A percentile compares a stretch with the other conserved stretches of the same genome.
Evolutionary conservation across 2,329 filamentous ascomycete species (phyloP).

Genomic region (Colletotrichum phormii): DNA sequence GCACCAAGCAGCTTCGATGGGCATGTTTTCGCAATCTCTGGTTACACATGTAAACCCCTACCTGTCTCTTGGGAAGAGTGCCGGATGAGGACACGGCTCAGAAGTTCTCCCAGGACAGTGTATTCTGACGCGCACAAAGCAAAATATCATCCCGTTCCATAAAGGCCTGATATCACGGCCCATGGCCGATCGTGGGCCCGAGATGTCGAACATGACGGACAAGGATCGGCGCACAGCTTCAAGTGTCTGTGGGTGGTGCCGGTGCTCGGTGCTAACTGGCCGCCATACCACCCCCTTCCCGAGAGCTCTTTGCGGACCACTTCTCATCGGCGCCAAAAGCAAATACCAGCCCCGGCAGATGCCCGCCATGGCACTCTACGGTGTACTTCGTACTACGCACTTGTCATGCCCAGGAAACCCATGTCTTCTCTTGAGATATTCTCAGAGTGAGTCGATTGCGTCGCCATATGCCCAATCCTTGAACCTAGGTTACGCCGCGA

Average conservation of each 20-base stretch:
- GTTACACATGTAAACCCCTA: background rate
- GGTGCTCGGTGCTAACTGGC: conserved; percentile 20
- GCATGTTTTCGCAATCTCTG: background rate
- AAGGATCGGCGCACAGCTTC: conserved; percentile 34
- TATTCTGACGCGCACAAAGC: conserved; percentile 13
- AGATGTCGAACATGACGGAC: conserved; percentile 28
- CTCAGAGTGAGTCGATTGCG: conserved; percentile 3
- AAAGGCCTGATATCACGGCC: conserved; percentile 10
- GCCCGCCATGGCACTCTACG: conserved; percentile 14
- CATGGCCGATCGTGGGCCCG: conserved; percentile 25
- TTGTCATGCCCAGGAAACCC: conserved; percentile 8
- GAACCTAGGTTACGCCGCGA: conserved; percentile 13
- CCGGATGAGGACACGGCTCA: conserved; percentile 4
- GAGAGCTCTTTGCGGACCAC: conserved; percentile 5
- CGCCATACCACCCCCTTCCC: background rate
- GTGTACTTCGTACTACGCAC: background rate
- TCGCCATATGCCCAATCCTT: conserved; percentile 13
- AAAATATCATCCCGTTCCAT: conserved; percentile 12
- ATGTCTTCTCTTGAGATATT: conserved; percentile 4
- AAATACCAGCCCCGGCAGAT: conserved; percentile 20
- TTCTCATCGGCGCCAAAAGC: conserved; percentile 25
- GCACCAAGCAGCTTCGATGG: background rate
- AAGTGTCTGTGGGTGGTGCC: conserved; percentile 32
- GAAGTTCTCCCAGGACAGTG: background rate
- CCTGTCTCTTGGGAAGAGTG: background rate